These are phyloP conservation scores for Encephalitozoon hellem DNA, from an alignment of 371 early-diverging fungal species.

Conservation along the genomic window DNA sequence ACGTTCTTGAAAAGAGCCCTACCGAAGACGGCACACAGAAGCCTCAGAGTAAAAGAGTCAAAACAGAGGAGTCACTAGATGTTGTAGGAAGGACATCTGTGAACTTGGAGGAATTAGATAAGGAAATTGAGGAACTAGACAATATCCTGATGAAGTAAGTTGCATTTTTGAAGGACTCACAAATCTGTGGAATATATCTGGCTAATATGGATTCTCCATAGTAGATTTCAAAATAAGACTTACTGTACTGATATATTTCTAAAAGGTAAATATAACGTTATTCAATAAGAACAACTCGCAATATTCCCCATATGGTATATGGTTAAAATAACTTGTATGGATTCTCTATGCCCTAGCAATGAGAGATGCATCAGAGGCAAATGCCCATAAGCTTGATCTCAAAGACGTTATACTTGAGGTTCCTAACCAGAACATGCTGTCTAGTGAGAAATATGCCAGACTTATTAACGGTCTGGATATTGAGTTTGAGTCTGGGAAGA, in stretches of 20 bases:
- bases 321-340: too few species aligned
- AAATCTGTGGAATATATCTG: not conserved
- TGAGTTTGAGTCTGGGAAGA: not conserved
- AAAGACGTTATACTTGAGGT: not conserved
- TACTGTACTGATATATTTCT: too few species aligned
- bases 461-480: slow-evolving; percentile 8
- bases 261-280: too few species aligned
- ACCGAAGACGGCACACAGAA: not conserved
- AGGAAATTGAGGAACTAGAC: slow-evolving; percentile 14
- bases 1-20: not conserved
- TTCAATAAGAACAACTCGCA: not conserved
- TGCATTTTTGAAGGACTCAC: not conserved
- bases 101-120: slow-evolving; percentile 23
- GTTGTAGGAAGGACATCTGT: not conserved
- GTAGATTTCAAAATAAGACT: too few species aligned
- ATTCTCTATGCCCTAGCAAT: not conserved
- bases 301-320: not conserved
- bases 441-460: not conserved
- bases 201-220: too few species aligned
- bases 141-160: not conserved
- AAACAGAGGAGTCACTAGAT: not conserved
- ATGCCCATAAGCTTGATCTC: not conserved
- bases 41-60: not conserved
- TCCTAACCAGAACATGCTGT: not conserved
- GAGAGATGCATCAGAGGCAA: not conserved